These are phyloP conservation scores for Phytophthora foliorum DNA, from an alignment of 352 stramenopile species.

Conservation along the genomic window DNA sequence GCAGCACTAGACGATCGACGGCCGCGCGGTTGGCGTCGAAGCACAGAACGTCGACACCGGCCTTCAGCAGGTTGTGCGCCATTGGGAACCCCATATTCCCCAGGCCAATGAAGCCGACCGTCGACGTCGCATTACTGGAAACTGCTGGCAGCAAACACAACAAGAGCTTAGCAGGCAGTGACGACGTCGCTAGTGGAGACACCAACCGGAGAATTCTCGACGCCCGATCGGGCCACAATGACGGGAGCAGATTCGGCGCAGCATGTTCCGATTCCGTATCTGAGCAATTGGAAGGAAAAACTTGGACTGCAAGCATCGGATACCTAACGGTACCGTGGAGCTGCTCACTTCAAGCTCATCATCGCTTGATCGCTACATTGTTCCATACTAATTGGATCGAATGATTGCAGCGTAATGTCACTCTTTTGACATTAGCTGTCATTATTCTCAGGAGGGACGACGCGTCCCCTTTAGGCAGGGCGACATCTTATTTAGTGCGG, in stretches of 20 bases:
- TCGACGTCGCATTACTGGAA: constrained; percentile 9
- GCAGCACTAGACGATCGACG: constrained; percentile 34
- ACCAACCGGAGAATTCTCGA: constrained; percentile 26
- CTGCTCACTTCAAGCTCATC: constrained; percentile 12
- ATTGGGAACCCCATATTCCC: constrained; percentile 95
- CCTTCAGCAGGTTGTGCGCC: constrained; percentile 89
- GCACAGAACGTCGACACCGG: constrained; percentile 62
- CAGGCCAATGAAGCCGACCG: constrained; percentile 91
- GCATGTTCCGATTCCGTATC: constrained; percentile 10
- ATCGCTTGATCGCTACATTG: constrained; percentile 9
- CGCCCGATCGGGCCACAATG: neutral
- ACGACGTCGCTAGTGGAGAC: neutral
- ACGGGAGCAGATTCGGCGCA: constrained; percentile 1
- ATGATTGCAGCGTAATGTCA: constrained; percentile 7
- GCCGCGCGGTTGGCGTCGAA: constrained; percentile 62
- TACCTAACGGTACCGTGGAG: constrained; percentile 11
- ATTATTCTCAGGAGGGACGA: constrained; percentile 7
- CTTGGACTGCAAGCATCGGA: constrained; percentile 7
- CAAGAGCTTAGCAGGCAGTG: neutral
- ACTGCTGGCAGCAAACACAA: constrained; percentile 6
- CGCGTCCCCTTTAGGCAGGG: neutral
- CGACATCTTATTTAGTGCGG: constrained; percentile 26
- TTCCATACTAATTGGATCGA: neutral
- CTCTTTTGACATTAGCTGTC: neutral
- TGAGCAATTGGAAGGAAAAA: neutral